Evolutionary conservation across 345 rosid species (phyloP), one percentile per base, ranked within the genome.

Genomic region (Eucalyptus regnans): DNA sequence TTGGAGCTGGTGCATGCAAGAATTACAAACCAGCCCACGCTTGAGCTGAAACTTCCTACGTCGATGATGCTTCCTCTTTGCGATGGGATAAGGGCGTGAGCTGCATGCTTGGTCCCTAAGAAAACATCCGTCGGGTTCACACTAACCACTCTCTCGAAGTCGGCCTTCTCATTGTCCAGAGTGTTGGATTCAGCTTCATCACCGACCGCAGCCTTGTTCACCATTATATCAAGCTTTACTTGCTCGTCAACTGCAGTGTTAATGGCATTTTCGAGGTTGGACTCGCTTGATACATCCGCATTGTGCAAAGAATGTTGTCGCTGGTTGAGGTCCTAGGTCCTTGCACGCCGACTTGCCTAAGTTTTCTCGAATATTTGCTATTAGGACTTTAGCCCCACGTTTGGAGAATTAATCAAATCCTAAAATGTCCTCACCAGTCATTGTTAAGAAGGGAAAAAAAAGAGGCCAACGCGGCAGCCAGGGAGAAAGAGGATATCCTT

Each of bases 201-300:
- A 5, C 56, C 18, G 12, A 48, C 51, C 25, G 23, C 90, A 27
- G 80, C 90, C 62, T 62, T 88, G 44, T 86, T 88, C 58, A 62
- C 62, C 87, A 85, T 60, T 64, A 88, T 64, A 23, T 88, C 90
- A 17, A 88, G 49, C 84, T 84, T 88, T 44, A 58, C 62, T 12
- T 84, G 86, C 9, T 46, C 12, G 4, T n/a, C 31, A 12, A 88
- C 60, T 2, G 48, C 79, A 4, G 11, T 6, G 29, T 84, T 50
- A 62, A 85, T 87, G 9, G 90, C 87, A 14, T 48, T 86, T 64
- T 88, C 17, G 33, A 84, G 71, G 31, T 88, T 87, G 12, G 83
- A 23, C 20, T 90, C 90, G 9, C 50, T 88, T 18, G 90, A 58
- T 18, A 89, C 91, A 29, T 90, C 90, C 89, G 31, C 88, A 90